phyloP scores from a whole-genome alignment of 2,329 filamentous ascomycete genomes.

The Aspergillus novofumigatus region DNA sequence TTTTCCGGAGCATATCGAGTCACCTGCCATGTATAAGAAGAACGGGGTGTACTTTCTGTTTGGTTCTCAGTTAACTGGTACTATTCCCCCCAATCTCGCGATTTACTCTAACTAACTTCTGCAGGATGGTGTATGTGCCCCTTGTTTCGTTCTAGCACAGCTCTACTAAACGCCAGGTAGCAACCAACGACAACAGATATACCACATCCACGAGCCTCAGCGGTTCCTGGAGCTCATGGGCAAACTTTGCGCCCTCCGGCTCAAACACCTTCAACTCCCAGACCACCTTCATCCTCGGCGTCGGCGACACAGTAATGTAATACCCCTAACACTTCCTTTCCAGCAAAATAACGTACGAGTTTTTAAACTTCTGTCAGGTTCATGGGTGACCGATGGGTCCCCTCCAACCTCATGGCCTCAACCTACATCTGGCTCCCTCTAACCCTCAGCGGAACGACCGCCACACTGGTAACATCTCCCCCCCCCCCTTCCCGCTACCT shows the following conservation, averaged over 20 bases:
- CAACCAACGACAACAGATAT: constrained; percentile 56
- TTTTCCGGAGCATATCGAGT: constrained; percentile 53
- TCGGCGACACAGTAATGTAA: constrained; percentile 30
- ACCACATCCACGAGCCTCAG: constrained; percentile 54
- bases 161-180: neutral
- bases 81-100: no score
- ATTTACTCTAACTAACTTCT: neutral
- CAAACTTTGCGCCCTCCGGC: constrained; percentile 52
- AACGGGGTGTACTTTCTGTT: constrained; percentile 62
- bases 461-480: constrained; percentile 1
- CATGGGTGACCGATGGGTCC: constrained; percentile 64
- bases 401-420: constrained; percentile 54
- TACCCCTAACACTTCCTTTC: constrained; percentile 44
- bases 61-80: constrained; percentile 50
- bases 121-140: constrained; percentile 10
- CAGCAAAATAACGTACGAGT: no score
- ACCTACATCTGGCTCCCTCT: constrained; percentile 65
- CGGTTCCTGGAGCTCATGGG: constrained; percentile 60
- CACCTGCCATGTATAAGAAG: constrained; percentile 60
- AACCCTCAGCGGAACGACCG: constrained; percentile 5
- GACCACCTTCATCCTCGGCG: constrained; percentile 53
- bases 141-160: neutral
- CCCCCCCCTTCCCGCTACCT: no score
- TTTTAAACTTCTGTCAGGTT: constrained; percentile 38
- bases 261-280: constrained; percentile 59